Conservation (phyloP, 345 rosid species). For the Ceriops zippeliana region DNA sequence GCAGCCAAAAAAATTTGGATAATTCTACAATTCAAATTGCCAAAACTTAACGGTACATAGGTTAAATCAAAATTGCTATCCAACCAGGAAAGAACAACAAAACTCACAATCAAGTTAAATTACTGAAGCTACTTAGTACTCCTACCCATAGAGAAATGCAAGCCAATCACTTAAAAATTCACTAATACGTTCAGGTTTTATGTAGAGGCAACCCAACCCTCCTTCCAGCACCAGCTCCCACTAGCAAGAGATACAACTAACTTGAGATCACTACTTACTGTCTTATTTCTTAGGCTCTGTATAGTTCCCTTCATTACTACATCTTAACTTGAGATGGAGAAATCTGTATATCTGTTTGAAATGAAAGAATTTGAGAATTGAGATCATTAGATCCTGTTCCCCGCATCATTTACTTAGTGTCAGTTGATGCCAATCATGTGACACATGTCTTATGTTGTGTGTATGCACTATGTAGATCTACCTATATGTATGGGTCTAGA, state of each 20-base stretch:
- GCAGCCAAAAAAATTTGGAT: slow-evolving; percentile 1
- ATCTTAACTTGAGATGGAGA: too few relatives aligned
- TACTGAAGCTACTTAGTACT: not conserved
- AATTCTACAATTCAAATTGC: not conserved
- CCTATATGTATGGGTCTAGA: not conserved
- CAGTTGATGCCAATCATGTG: not conserved
- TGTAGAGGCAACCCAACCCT: not conserved
- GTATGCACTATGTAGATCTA: not conserved
- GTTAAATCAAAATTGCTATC: not conserved
- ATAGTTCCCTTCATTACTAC: too few relatives aligned
- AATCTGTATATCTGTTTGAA: too few relatives aligned
- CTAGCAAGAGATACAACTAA: not conserved
- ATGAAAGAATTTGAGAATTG: too few relatives aligned
- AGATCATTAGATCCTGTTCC: too few relatives aligned
- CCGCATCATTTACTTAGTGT: too few relatives aligned
- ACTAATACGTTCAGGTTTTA: not conserved
- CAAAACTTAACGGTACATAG: not conserved
- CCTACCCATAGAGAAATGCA: not conserved
- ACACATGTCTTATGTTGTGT: not conserved
- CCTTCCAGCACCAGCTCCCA: not conserved
- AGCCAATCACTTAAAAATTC: not conserved
- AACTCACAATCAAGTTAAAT: not conserved
- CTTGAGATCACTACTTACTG: not conserved
- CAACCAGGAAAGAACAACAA: not conserved
- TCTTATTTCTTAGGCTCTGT: too few relatives aligned